phyloP scores from a whole-genome alignment of 1,139 yeast genomes.

The Pichia sp. region DNA sequence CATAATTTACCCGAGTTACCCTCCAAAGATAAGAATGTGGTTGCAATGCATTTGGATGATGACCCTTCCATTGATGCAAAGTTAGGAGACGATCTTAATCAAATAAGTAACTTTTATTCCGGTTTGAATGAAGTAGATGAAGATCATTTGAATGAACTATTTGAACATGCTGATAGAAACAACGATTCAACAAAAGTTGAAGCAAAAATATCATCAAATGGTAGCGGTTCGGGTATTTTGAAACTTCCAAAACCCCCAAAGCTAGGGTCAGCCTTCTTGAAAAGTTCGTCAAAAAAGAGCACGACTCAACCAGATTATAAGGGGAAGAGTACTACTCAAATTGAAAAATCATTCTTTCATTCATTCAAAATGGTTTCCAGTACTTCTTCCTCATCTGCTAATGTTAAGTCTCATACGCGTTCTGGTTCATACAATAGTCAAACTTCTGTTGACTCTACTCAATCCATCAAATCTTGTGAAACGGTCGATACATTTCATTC shows the following conservation, averaged over 20 bases:
- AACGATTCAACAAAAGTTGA: neutral
- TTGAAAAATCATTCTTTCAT: conserved; percentile 19
- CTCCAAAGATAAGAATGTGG: conserved; percentile 38
- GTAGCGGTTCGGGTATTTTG: neutral
- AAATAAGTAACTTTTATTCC: conserved; percentile 5
- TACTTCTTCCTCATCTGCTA: neutral
- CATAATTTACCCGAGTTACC: conserved; percentile 61
- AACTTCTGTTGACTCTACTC: conserved; percentile 1
- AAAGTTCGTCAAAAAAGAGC: conserved; percentile 5
- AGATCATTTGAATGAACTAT: conserved; percentile 5
- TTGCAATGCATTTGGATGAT: conserved; percentile 15
- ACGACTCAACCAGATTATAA: neutral
- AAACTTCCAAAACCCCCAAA: conserved; percentile 2
- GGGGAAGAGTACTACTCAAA: conserved; percentile 3
- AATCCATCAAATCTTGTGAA: conserved; percentile 3
- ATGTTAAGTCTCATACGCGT: conserved; percentile 1
- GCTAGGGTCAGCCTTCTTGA: conserved; percentile 2
- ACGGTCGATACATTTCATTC: conserved; percentile 6
- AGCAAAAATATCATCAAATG: neutral
- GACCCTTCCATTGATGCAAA: conserved; percentile 6
- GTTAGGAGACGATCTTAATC: neutral
- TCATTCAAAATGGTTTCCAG: conserved; percentile 6
- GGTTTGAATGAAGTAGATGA: conserved; percentile 6
- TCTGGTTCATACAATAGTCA: neutral
- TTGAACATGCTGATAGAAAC: conserved; percentile 1